Percentiles rank a stretch among this genome's conserved stretches.
phyloP scores from a whole-genome alignment of 495 filamentous ascomycete genomes.

The Chaetomidium leptoderma region DNA sequence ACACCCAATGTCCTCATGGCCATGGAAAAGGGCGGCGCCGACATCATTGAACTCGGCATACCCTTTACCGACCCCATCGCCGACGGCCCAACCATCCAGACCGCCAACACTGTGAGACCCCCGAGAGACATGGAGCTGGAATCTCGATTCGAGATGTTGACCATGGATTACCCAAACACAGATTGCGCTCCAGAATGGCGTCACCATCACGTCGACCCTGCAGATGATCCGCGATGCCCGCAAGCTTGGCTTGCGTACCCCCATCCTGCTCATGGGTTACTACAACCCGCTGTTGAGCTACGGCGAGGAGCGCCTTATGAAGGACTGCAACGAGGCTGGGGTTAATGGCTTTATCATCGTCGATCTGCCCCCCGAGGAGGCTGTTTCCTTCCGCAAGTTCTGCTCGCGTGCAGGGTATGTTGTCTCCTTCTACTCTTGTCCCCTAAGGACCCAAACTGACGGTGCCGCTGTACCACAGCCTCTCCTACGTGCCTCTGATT shows the following conservation, averaged over 20 bases:
- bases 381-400: constrained; percentile 79
- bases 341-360: constrained; percentile 98
- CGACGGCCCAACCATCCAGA: constrained; percentile 92
- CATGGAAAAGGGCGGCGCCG: constrained; percentile 89
- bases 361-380: constrained; percentile 95
- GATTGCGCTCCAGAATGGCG: constrained; percentile 77
- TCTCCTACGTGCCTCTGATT: constrained; percentile 94
- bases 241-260: constrained; percentile 66
- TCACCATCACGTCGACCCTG: constrained; percentile 71
- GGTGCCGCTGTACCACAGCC: constrained; percentile 33
- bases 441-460: neutral
- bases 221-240: constrained; percentile 76
- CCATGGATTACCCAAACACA: neutral
- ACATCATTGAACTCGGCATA: constrained; percentile 79
- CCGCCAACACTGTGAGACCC: constrained; percentile 65
- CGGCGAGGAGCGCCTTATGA: constrained; percentile 82
- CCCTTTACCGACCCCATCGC: constrained; percentile 98
- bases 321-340: constrained; percentile 78
- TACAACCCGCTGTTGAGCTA: constrained; percentile 94
- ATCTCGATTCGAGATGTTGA: constrained; percentile 6
- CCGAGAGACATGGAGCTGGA: neutral
- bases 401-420: constrained; percentile 70
- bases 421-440: constrained; percentile 15
- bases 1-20: constrained; percentile 79
- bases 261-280: constrained; percentile 96